A percentile compares a stretch with the other conserved stretches of the same genome.
Conservation (phyloP, 495 filamentous ascomycete species). For the Aspergillus haitiensis region DNA sequence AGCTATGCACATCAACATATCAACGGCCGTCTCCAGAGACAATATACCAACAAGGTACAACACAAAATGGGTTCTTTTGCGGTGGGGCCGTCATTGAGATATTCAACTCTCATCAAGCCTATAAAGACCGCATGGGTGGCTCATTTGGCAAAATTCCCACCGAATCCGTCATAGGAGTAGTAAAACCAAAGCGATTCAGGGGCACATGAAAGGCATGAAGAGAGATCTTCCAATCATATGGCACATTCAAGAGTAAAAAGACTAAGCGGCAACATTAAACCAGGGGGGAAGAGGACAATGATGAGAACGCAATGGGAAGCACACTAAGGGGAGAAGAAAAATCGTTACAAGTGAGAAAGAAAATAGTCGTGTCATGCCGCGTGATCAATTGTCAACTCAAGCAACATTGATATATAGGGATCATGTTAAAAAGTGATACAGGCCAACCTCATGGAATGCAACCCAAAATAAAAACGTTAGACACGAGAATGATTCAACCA, state of each 20-base stretch:
- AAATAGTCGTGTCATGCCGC: constrained; percentile 7
- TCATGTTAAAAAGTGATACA: constrained; percentile 14
- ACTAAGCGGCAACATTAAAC: neutral
- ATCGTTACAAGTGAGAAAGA: constrained; percentile 5
- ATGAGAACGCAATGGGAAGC: neutral
- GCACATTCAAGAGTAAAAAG: constrained; percentile 5
- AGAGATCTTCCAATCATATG: constrained; percentile 4
- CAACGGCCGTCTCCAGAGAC: constrained; percentile 4
- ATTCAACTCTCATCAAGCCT: neutral
- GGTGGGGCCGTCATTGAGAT: neutral
- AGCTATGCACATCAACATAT: constrained; percentile 15
- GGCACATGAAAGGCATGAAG: constrained; percentile 6
- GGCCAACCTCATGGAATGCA: constrained; percentile 8
- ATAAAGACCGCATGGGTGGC: neutral
- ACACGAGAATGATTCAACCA: neutral
- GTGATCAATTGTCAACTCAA: constrained; percentile 14
- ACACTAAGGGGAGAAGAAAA: neutral
- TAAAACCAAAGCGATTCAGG: neutral
- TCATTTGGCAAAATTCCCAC: constrained; percentile 6
- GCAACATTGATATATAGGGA: constrained; percentile 14
- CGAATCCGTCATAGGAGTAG: neutral
- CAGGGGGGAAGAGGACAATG: constrained; percentile 1
- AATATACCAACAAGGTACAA: constrained; percentile 2
- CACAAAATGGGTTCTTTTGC: neutral
- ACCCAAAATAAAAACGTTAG: constrained; percentile 3